Evolutionary conservation across 2,329 filamentous ascomycete genomes (phyloP).

Genomic region (Trichophyton verrucosum): DNA sequence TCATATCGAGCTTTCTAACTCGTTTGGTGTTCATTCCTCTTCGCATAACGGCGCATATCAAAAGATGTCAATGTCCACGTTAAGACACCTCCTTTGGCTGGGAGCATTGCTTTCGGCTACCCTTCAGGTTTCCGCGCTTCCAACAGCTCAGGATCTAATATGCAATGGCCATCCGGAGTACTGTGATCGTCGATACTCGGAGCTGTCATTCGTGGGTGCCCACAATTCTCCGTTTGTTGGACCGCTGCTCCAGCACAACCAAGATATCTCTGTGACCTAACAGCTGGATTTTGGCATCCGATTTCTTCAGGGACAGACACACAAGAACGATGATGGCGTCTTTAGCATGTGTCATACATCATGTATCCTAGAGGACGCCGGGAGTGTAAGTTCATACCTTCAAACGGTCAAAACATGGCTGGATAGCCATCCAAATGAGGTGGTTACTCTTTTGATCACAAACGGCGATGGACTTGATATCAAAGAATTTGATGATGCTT

Average conservation of each 20-base stretch:
- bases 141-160: not conserved
- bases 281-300: slow-evolving; percentile 53
- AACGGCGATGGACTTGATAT: slow-evolving; percentile 41
- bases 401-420: slow-evolving; percentile 48
- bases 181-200: slow-evolving; percentile 46
- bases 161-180: slow-evolving; percentile 50
- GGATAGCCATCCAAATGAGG: slow-evolving; percentile 45
- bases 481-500: slow-evolving; percentile 23
- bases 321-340: slow-evolving; percentile 36
- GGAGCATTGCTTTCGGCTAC: not conserved
- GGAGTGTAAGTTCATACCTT: slow-evolving; percentile 45
- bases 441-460: slow-evolving; percentile 51
- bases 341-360: slow-evolving; percentile 54
- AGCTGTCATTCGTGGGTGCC: slow-evolving; percentile 50
- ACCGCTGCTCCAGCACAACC: slow-evolving; percentile 43
- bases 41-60: not conserved
- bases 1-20: not conserved
- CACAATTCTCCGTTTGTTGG: slow-evolving; percentile 57
- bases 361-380: slow-evolving; percentile 48
- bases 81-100: not conserved
- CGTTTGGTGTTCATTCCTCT: not conserved
- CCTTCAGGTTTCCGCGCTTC: not conserved
- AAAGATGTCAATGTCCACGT: not conserved
- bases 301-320: slow-evolving; percentile 53
- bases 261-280: slow-evolving; percentile 45